Evolutionary conservation across 2,329 filamentous ascomycete genomes (phyloP).

Genomic region (Coniochaeta sp.): DNA sequence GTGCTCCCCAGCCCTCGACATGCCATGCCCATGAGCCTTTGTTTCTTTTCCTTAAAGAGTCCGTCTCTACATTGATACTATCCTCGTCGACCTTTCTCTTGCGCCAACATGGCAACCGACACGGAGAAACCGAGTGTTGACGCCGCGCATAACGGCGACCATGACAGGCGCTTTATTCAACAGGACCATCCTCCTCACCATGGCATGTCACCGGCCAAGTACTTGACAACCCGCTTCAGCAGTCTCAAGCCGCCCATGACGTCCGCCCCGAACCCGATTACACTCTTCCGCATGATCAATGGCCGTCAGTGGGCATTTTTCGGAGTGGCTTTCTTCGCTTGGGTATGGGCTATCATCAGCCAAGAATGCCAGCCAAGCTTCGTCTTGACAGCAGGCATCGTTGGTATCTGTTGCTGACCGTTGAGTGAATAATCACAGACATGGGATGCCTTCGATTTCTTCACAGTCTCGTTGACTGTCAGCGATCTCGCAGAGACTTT

Average conservation of each 20-base stretch:
- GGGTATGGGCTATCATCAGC: slow-evolving; percentile 33
- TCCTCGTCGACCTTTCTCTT: not conserved
- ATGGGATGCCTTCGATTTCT: slow-evolving; percentile 62
- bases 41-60: no score
- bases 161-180: slow-evolving; percentile 5
- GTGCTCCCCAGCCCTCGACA: no score
- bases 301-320: slow-evolving; percentile 50
- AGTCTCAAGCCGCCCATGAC: slow-evolving; percentile 51
- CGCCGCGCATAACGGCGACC: not conserved
- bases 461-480: slow-evolving; percentile 55
- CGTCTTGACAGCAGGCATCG: no score
- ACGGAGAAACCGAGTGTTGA: slow-evolving; percentile 10
- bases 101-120: slow-evolving; percentile 6
- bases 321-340: slow-evolving; percentile 46
- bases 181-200: slow-evolving; percentile 34
- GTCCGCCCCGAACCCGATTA: slow-evolving; percentile 45
- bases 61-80: no score
- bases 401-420: no score
- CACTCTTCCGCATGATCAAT: slow-evolving; percentile 39
- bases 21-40: no score
- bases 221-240: slow-evolving; percentile 44
- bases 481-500: slow-evolving; percentile 37
- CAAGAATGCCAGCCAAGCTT: no score
- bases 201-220: slow-evolving; percentile 40
- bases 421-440: slow-evolving; percentile 27